Evolutionary conservation across 2,329 filamentous ascomycete genomes (phyloP).

Genomic region (Pyrenophora seminiperda): DNA sequence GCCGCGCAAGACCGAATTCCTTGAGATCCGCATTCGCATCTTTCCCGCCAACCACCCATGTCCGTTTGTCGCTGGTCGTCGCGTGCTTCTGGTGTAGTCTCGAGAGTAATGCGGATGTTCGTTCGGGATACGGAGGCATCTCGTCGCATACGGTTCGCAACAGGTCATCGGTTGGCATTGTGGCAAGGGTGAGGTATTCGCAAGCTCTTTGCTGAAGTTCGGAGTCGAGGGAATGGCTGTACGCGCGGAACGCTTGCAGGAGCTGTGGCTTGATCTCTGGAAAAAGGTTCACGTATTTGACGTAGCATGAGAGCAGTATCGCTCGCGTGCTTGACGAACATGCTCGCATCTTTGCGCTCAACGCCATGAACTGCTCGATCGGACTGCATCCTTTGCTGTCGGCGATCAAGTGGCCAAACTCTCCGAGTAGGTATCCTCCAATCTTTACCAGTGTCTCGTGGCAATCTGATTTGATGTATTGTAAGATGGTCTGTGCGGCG

Average conservation of each 20-base stretch:
- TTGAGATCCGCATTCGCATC: constrained; percentile 83
- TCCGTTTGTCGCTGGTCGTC: constrained; percentile 90
- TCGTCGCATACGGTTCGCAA: constrained; percentile 94
- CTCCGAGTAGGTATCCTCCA: constrained; percentile 91
- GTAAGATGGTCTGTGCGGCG: constrained; percentile 88
- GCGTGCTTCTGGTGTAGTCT: constrained; percentile 93
- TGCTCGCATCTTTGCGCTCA: constrained; percentile 86
- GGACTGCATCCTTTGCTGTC: constrained; percentile 91
- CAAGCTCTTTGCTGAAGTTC: constrained; percentile 96
- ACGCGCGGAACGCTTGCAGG: constrained; percentile 84
- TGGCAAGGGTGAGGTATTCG: constrained; percentile 88
- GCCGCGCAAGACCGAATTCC: constrained; percentile 75
- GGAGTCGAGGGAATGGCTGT: constrained; percentile 92
- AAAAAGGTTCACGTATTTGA: constrained; percentile 98
- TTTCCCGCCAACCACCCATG: constrained; percentile 97
- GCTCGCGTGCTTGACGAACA: constrained; percentile 89
- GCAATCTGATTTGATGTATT: constrained; percentile 93
- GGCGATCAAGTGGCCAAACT: constrained; percentile 95
- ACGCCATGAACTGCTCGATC: constrained; percentile 93
- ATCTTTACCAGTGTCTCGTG: constrained; percentile 99
- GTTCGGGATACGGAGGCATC: constrained; percentile 97
- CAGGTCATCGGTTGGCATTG: constrained; percentile 85
- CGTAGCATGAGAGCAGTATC: constrained; percentile 91
- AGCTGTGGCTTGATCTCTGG: constrained; percentile 98
- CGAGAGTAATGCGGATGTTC: constrained; percentile 88